A percentile compares a stretch with the other conserved stretches of the same genome.
These are phyloP conservation scores for Epichloe baconii DNA, from an alignment of 2,329 filamentous ascomycete genomes.

Conservation along the genomic window DNA sequence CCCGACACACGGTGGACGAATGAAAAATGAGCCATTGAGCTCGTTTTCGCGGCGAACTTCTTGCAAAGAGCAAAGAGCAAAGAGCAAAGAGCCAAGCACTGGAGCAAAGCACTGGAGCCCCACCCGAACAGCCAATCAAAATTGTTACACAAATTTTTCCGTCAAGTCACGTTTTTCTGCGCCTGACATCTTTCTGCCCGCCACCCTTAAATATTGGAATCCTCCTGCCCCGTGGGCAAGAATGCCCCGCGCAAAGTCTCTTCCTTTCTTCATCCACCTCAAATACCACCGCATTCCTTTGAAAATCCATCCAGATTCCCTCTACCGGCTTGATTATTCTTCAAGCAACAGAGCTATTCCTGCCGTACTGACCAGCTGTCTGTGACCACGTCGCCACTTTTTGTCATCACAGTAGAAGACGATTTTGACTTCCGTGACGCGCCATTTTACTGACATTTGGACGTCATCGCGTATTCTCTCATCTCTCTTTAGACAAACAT, in stretches of 20 bases:
- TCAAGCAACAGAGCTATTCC: neutral
- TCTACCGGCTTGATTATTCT: neutral
- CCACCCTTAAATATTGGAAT: constrained; percentile 1
- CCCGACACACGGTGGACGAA: neutral
- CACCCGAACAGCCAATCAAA: neutral
- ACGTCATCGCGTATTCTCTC: constrained; percentile 8
- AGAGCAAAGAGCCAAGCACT: too few species aligned
- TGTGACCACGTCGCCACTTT: constrained; percentile 9
- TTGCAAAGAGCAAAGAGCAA: neutral
- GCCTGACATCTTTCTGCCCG: neutral
- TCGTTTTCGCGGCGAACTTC: neutral
- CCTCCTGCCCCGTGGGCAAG: neutral
- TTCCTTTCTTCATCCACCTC: neutral
- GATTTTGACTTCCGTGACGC: constrained; percentile 6
- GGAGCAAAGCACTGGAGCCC: neutral
- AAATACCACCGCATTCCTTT: neutral
- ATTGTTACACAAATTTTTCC: neutral
- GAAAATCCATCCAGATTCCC: neutral
- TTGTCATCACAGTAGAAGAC: constrained; percentile 11
- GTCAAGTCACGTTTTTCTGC: constrained; percentile 4
- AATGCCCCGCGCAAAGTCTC: neutral
- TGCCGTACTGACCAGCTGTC: constrained; percentile 1
- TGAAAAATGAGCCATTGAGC: neutral
- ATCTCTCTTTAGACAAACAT: neutral
- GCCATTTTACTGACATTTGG: constrained; percentile 4